A percentile compares a stretch with the other conserved stretches of the same genome.
Conservation (phyloP, 768 basidiomycete genomes). For the Fibroporia radiculosa region DNA sequence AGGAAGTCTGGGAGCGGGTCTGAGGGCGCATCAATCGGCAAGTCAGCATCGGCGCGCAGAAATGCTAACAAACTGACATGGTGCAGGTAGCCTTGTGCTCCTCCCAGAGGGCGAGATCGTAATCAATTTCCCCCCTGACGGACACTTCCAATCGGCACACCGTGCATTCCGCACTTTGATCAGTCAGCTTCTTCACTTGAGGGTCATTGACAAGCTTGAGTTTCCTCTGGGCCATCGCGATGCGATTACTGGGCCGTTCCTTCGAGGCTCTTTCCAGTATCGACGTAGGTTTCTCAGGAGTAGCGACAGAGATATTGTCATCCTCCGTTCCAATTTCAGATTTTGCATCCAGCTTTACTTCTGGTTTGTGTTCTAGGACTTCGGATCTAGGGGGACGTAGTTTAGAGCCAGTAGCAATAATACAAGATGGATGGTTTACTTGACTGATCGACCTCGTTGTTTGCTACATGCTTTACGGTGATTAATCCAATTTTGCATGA, state of each 20-base stretch:
- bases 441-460: slow-evolving; percentile 12
- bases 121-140: slow-evolving; percentile 46
- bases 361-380: not conserved
- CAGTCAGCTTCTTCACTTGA: slow-evolving; percentile 44
- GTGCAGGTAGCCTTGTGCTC: slow-evolving; percentile 51
- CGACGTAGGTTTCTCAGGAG: slow-evolving; percentile 35
- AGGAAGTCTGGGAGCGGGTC: not conserved
- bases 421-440: not conserved
- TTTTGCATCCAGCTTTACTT: not conserved
- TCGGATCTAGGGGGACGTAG: not conserved
- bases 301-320: slow-evolving; percentile 20
- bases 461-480: slow-evolving; percentile 51
- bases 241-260: slow-evolving; percentile 46
- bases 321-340: slow-evolving; percentile 17
- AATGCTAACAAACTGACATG: slow-evolving; percentile 22
- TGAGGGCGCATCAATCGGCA: not conserved
- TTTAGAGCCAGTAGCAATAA: not conserved
- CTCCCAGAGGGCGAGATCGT: slow-evolving; percentile 53
- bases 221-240: slow-evolving; percentile 56
- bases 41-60: not conserved
- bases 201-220: slow-evolving; percentile 56
- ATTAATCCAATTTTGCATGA: slow-evolving; percentile 53
- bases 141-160: slow-evolving; percentile 39
- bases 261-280: slow-evolving; percentile 38
- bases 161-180: slow-evolving; percentile 41